Evolutionary conservation across 371 early-diverging fungal species (phyloP), one percentile per base, ranked within the genome.

Genomic region (Rhizopus stolonifer): DNA sequence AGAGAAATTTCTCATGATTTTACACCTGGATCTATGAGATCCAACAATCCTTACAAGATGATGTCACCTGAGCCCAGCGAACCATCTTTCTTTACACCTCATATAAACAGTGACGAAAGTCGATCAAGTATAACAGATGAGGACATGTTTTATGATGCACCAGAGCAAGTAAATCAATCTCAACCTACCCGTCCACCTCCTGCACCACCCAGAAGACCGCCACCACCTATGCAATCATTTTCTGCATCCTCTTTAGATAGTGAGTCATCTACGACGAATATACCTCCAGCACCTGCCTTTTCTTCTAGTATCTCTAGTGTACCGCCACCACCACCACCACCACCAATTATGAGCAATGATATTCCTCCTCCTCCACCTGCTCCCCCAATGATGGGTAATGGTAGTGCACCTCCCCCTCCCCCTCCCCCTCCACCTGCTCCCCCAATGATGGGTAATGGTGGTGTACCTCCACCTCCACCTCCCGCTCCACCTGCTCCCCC

Each of bases 111-210:
- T 40, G 40, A 18, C 14, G 10, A 24, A 39, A 24, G 23, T 36
- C n/a, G 31, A 33, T 46, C 46, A 11, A 56, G 32, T 14, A 24
- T 24, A 9, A 49, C 21, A 14, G 60, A 61, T 1, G 56, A 61
- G 25, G 61, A 61, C 21, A 56, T 52, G 19, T 61, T 61, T 42
- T 56, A 47, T 29, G 61, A 61, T 61, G 61, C 61, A 21, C 56
- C 52, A 17, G 46, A 46, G 31, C 56, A 61, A 48, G 65, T 57
- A 40, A 52, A 55, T 11, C 22, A 54, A 52, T 6, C 6, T 9
- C 29, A 29, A 29, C 29, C 29, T n/a, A 36, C n/a, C 6, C n/a
- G n/a, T n/a, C 63, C 64, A 14, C 61, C 70, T 23, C 68, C 59
- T 21, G 23, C 47, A 22, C 52, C 52, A 38, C 22, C 29, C 5